Evolutionary conservation across 805 yeast genomes (phyloP).

Genomic region (Candida montana): DNA sequence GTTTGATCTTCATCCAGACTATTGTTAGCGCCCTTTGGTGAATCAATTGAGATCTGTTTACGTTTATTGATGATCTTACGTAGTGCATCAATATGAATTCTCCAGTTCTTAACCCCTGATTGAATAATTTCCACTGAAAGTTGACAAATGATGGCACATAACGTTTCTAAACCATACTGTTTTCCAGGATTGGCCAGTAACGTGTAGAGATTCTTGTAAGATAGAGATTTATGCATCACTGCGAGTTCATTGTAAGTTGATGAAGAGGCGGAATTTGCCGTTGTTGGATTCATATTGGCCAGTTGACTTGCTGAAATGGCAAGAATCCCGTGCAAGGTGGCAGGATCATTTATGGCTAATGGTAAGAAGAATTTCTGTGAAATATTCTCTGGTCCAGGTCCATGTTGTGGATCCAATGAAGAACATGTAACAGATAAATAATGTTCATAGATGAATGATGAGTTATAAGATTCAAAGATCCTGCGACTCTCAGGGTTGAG

Average conservation of each 20-base stretch:
- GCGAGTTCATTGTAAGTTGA: constrained; percentile 6
- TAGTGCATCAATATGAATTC: constrained; percentile 10
- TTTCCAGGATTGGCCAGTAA: constrained; percentile 2
- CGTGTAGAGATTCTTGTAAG: constrained; percentile 11
- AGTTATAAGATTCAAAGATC: constrained; percentile 6
- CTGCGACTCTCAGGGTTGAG: neutral
- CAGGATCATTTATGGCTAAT: constrained; percentile 11
- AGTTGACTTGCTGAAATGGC: constrained; percentile 13
- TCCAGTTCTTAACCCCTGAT: constrained; percentile 12
- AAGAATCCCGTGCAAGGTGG: constrained; percentile 13
- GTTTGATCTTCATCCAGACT: constrained; percentile 6
- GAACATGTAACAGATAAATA: constrained; percentile 10
- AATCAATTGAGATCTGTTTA: too few species aligned
- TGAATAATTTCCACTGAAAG: constrained; percentile 12
- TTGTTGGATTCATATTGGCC: constrained; percentile 7
- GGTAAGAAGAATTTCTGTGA: constrained; percentile 15
- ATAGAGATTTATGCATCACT: constrained; percentile 10
- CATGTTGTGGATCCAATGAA: constrained; percentile 13
- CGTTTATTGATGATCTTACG: constrained; percentile 9
- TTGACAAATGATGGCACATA: constrained; percentile 13
- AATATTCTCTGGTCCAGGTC: constrained; percentile 13
- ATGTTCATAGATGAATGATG: constrained; percentile 6
- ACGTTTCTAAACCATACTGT: constrained; percentile 6
- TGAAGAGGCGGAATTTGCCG: too few species aligned
- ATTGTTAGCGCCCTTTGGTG: too few species aligned